Conservation (phyloP, 495 filamentous ascomycete species). For the Bryoglossum gracile region DNA sequence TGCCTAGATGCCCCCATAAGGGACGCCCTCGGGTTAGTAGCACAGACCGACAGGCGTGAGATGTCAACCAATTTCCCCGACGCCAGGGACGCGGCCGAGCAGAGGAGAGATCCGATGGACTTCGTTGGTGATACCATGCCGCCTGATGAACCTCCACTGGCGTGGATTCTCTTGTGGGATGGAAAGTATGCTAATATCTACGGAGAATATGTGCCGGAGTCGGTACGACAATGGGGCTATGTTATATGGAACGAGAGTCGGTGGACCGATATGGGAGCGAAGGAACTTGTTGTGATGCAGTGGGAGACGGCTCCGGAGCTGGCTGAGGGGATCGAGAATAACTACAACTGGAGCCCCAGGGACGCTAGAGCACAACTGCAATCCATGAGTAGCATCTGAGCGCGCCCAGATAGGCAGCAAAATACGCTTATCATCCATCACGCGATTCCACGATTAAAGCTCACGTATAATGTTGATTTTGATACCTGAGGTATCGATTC, state of each 20-base stretch:
- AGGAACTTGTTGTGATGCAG: neutral
- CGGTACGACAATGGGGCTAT: constrained; percentile 4
- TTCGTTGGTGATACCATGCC: neutral
- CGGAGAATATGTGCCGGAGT: constrained; percentile 1
- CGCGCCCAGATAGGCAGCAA: neutral
- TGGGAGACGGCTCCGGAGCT: constrained; percentile 1
- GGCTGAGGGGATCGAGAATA: neutral
- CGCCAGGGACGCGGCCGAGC: neutral
- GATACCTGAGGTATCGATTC: no score
- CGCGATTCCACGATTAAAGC: neutral
- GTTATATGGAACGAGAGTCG: constrained; percentile 5
- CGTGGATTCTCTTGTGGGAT: constrained; percentile 3
- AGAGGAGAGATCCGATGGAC: neutral
- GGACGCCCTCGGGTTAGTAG: neutral
- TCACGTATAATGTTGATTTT: no score
- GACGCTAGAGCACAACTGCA: neutral
- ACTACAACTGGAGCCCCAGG: neutral
- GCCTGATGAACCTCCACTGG: constrained; percentile 1
- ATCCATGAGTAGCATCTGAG: neutral
- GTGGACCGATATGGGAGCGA: neutral
- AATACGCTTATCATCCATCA: neutral
- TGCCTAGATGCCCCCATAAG: neutral
- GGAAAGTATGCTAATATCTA: constrained; percentile 1
- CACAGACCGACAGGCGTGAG: neutral
- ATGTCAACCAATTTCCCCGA: neutral